Percentiles rank a stretch among this genome's conserved stretches.
Evolutionary conservation across 805 yeast species (phyloP).

Genomic region (Candida montana): DNA sequence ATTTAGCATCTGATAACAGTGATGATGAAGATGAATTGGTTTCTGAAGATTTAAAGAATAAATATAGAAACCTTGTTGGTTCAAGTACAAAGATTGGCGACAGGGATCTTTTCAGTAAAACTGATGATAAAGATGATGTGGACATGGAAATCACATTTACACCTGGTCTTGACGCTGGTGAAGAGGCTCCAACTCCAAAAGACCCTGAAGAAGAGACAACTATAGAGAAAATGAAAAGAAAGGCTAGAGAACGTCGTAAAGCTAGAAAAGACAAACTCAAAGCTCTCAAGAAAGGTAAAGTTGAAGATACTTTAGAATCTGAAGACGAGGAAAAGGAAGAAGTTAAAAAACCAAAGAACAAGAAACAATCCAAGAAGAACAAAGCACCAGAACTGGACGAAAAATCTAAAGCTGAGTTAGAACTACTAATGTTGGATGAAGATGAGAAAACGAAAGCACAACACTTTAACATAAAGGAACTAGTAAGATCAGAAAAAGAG

Average conservation of each 20-base stretch:
- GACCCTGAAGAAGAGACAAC: slow-evolving; percentile 57
- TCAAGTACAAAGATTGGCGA: slow-evolving; percentile 31
- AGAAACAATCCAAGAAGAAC: slow-evolving; percentile 2
- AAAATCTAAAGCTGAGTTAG: slow-evolving; percentile 63
- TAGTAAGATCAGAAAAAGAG: slow-evolving; percentile 67
- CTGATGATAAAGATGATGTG: slow-evolving; percentile 55
- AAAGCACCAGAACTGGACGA: slow-evolving; percentile 26
- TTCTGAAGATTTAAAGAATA: slow-evolving; percentile 39
- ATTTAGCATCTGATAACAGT: slow-evolving; percentile 75
- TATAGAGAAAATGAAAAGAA: slow-evolving; percentile 73
- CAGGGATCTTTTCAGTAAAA: slow-evolving; percentile 31
- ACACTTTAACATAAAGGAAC: slow-evolving; percentile 78
- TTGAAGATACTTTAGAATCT: slow-evolving; percentile 44
- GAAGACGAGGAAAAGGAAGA: slow-evolving; percentile 31
- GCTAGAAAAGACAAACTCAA: slow-evolving; percentile 74
- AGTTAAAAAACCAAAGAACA: slow-evolving; percentile 17
- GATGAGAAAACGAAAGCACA: slow-evolving; percentile 31
- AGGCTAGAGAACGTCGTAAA: slow-evolving; percentile 89
- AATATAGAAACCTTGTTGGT: slow-evolving; percentile 56
- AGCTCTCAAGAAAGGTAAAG: slow-evolving; percentile 41
- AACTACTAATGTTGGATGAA: slow-evolving; percentile 54
- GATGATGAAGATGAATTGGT: slow-evolving; percentile 38
- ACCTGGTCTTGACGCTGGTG: slow-evolving; percentile 59
- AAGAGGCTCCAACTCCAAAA: slow-evolving; percentile 19
- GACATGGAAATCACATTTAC: slow-evolving; percentile 96